These are phyloP conservation scores for Colletotrichum lupini DNA, from an alignment of 2,329 filamentous ascomycete genomes.

Conservation along the genomic window DNA sequence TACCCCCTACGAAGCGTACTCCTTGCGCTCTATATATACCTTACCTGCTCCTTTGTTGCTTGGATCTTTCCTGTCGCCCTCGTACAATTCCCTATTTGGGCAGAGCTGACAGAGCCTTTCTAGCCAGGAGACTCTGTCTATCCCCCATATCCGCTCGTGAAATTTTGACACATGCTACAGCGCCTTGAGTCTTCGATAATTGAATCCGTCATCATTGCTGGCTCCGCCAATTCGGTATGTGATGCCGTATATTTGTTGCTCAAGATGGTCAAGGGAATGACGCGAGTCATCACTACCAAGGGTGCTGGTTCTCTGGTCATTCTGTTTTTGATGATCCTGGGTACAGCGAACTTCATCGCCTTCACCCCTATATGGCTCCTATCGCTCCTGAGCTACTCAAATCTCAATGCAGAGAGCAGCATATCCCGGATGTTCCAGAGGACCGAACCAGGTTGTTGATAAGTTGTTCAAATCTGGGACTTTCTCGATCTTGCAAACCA, in stretches of 20 bases:
- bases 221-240: neutral
- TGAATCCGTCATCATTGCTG: neutral
- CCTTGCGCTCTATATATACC: no score
- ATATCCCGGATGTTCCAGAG: neutral
- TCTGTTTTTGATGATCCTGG: neutral
- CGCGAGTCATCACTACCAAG: neutral
- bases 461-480: neutral
- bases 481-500: no score
- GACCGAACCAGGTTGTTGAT: neutral
- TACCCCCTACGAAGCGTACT: no score
- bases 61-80: no score
- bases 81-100: no score
- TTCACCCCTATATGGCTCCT: neutral
- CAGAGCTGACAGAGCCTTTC: neutral
- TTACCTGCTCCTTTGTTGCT: no score
- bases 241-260: neutral
- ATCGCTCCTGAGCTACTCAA: neutral
- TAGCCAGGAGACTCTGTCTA: no score
- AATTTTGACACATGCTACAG: no score
- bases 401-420: neutral
- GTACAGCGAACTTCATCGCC: neutral
- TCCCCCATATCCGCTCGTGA: no score
- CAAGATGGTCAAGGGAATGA: neutral
- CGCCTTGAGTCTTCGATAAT: neutral
- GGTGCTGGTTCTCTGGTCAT: neutral